Conservation (phyloP, 352 stramenopile species). For the Pythium aristosporum region DNA sequence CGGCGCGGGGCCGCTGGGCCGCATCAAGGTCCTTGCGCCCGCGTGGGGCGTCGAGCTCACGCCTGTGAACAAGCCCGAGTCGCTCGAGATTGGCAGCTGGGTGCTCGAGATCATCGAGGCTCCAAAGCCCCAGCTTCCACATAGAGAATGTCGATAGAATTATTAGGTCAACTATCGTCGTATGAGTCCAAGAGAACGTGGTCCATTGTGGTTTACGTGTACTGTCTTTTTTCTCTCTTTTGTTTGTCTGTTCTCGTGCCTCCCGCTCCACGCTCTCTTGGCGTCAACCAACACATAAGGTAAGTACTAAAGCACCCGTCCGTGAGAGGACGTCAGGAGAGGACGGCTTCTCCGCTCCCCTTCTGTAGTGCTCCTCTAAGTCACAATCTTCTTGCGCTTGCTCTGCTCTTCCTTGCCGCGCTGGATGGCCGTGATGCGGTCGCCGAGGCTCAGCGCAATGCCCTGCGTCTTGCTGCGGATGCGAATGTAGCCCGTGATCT, state of each 20-base stretch:
- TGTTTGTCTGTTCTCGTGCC: neutral
- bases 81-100: conserved; percentile 35
- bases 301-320: too few relatives aligned
- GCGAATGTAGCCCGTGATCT: conserved; percentile 97
- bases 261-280: neutral
- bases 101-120: conserved; percentile 54
- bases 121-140: neutral
- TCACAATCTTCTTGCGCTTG: conserved; percentile 81
- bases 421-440: conserved; percentile 98
- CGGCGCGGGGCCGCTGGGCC: conserved; percentile 26
- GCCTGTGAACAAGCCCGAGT: conserved; percentile 11
- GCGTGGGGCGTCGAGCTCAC: conserved; percentile 60
- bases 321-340: too few relatives aligned
- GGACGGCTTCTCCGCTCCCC: neutral
- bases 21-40: conserved; percentile 49
- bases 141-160: conserved; percentile 8
- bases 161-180: neutral
- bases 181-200: neutral
- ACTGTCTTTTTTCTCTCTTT: conserved; percentile 1
- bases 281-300: too few relatives aligned
- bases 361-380: conserved; percentile 33
- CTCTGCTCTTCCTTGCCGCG: conserved; percentile 80
- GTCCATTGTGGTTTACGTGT: neutral
- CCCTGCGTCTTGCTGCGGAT: conserved; percentile 99
- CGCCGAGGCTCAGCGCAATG: conserved; percentile 98